A percentile compares a stretch with the other conserved stretches of the same genome.
These are phyloP conservation scores for Rhizopogon roseolus DNA, from an alignment of 768 basidiomycete genomes.

Conservation along the genomic window DNA sequence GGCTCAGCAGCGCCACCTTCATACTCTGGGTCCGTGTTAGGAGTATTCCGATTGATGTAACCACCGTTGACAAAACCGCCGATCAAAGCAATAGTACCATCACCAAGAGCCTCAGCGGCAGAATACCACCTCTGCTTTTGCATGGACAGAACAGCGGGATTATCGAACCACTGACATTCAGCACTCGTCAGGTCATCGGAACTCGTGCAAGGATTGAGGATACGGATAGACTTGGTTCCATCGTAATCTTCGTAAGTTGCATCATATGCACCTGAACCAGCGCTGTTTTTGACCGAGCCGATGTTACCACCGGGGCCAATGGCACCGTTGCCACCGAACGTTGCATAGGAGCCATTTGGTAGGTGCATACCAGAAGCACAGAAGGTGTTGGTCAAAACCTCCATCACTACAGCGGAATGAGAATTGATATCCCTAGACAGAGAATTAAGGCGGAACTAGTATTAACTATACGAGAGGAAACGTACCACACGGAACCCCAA, in stretches of 20 bases:
- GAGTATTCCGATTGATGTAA: conserved; percentile 73
- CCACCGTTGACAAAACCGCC: conserved; percentile 79
- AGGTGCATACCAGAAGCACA: conserved; percentile 82
- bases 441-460: conserved; percentile 11
- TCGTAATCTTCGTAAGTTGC: conserved; percentile 75
- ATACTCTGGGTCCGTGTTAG: conserved; percentile 56
- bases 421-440: conserved; percentile 55
- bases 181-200: conserved; percentile 41
- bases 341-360: conserved; percentile 70
- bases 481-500: conserved; percentile 67
- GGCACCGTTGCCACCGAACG: conserved; percentile 78
- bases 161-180: conserved; percentile 71
- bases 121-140: conserved; percentile 76
- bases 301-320: conserved; percentile 60
- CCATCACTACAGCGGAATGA: conserved; percentile 59
- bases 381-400: conserved; percentile 69
- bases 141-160: conserved; percentile 57
- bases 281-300: conserved; percentile 44
- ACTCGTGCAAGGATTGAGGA: conserved; percentile 70
- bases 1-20: conserved; percentile 75
- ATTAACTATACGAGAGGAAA: conserved; percentile 1
- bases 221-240: conserved; percentile 73
- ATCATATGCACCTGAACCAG: conserved; percentile 51
- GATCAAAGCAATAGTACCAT: conserved; percentile 76
- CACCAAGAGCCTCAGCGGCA: conserved; percentile 63